Evolutionary conservation across 768 basidiomycete genomes (phyloP).

Genomic region (Cystobasidiopsis lactophilus): DNA sequence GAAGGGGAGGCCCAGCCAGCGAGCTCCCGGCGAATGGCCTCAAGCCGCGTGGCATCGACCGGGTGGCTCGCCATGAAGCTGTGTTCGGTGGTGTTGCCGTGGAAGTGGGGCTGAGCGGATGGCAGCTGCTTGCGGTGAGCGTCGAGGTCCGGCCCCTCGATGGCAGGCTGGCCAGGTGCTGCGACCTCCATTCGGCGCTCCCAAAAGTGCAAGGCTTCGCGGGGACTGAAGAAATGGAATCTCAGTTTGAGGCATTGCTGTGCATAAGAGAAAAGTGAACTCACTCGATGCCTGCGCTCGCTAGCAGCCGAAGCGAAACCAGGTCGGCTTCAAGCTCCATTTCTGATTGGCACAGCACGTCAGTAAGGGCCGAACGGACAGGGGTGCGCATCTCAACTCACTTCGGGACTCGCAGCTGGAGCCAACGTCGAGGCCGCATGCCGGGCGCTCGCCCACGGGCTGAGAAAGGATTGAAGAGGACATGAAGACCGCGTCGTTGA

Average conservation of each 20-base stretch:
- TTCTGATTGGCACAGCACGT: too few relatives aligned
- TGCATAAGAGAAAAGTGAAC: too few relatives aligned
- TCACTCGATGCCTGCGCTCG: slow-evolving; percentile 81
- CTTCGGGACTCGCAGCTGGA: slow-evolving; percentile 45
- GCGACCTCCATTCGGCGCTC: slow-evolving; percentile 31
- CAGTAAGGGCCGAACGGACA: background rate
- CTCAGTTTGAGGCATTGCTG: too few relatives aligned
- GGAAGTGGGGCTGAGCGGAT: slow-evolving; percentile 19
- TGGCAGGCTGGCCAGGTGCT: too few relatives aligned
- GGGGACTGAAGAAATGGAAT: too few relatives aligned
- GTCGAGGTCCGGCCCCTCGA: too few relatives aligned
- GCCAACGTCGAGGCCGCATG: background rate
- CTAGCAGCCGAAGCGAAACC: slow-evolving; percentile 36
- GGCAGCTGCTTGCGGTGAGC: slow-evolving; percentile 17
- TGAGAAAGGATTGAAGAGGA: too few relatives aligned
- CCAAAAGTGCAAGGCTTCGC: slow-evolving; percentile 64
- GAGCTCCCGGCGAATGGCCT: slow-evolving; percentile 43
- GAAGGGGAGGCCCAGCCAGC: slow-evolving; percentile 34
- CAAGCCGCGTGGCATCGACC: slow-evolving; percentile 40
- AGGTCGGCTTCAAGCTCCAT: slow-evolving; percentile 59
- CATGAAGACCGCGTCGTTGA: slow-evolving; percentile 49
- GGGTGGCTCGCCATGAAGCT: slow-evolving; percentile 35
- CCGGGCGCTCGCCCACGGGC: too few relatives aligned
- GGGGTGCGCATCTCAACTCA: too few relatives aligned
- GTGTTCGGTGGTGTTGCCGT: slow-evolving; percentile 33